Percentiles rank a stretch among this genome's conserved stretches.
These are phyloP conservation scores for Blumeriella jaapii DNA, from an alignment of 2,329 filamentous ascomycete species.

Conservation along the genomic window DNA sequence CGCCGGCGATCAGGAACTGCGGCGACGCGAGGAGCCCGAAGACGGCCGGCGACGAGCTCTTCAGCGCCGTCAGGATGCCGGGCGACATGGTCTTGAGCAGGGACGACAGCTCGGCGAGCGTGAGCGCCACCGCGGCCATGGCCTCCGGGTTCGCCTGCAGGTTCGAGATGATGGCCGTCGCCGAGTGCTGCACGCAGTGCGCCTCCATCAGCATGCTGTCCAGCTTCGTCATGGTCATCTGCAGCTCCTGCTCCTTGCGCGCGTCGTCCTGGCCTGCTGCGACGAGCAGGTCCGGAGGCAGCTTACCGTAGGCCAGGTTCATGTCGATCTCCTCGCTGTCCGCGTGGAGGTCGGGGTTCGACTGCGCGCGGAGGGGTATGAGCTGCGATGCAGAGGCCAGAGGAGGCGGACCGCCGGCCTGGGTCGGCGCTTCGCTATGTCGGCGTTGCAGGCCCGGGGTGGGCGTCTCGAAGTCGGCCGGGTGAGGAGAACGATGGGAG, in stretches of 20 bases:
- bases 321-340: slow-evolving; percentile 63
- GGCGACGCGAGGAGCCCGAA: slow-evolving; percentile 80
- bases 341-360: slow-evolving; percentile 21
- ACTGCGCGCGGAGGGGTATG: slow-evolving; percentile 12
- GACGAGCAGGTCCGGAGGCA: slow-evolving; percentile 53
- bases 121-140: slow-evolving; percentile 85
- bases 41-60: slow-evolving; percentile 71
- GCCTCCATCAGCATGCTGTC: slow-evolving; percentile 75
- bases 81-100: slow-evolving; percentile 77
- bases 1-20: slow-evolving; percentile 87
- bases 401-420: slow-evolving; percentile 11
- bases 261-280: slow-evolving; percentile 1
- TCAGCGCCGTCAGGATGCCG: slow-evolving; percentile 61
- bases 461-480: slow-evolving; percentile 11
- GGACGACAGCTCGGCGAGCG: slow-evolving; percentile 80
- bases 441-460: slow-evolving; percentile 16
- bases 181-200: slow-evolving; percentile 78
- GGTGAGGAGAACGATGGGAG: slow-evolving; percentile 9
- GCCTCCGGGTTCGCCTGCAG: slow-evolving; percentile 77
- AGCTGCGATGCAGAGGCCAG: slow-evolving; percentile 16
- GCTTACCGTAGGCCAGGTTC: slow-evolving; percentile 80
- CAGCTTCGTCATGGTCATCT: slow-evolving; percentile 60
- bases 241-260: slow-evolving; percentile 43
- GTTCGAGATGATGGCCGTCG: slow-evolving; percentile 69
- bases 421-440: slow-evolving; percentile 18